Evolutionary conservation across 2,329 filamentous ascomycete genomes (phyloP).

Genomic region (Alternaria angustiovoidea): DNA sequence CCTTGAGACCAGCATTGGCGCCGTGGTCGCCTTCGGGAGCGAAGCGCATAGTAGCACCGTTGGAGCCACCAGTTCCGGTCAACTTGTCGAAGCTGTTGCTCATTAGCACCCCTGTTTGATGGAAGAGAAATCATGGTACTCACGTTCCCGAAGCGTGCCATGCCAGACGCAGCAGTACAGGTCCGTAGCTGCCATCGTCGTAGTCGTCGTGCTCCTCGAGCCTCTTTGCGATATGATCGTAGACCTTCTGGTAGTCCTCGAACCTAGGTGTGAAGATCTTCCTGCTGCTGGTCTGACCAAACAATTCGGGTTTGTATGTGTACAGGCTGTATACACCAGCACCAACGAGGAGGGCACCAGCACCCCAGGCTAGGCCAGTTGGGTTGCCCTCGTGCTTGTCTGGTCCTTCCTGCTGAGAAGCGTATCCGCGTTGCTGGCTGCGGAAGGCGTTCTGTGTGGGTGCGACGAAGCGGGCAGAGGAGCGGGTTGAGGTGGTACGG

Average conservation of each 20-base stretch:
- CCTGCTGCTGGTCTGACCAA: constrained; percentile 45
- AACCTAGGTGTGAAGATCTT: constrained; percentile 74
- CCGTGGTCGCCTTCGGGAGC: constrained; percentile 87
- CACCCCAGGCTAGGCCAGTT: constrained; percentile 50
- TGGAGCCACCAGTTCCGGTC: constrained; percentile 89
- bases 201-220: constrained; percentile 93
- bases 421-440: constrained; percentile 81
- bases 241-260: constrained; percentile 94
- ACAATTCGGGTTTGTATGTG: constrained; percentile 62
- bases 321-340: constrained; percentile 55
- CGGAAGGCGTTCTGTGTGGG: constrained; percentile 73
- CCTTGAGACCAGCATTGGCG: constrained; percentile 88
- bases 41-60: constrained; percentile 97
- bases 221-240: constrained; percentile 80
- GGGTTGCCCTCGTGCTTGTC: constrained; percentile 59
- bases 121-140: constrained; percentile 21
- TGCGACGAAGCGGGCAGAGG: constrained; percentile 62
- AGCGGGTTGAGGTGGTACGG: constrained; percentile 66
- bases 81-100: constrained; percentile 73
- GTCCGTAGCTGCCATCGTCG: constrained; percentile 95
- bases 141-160: constrained; percentile 92
- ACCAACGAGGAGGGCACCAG: constrained; percentile 38
- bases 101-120: constrained; percentile 19
- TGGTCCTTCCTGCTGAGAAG: constrained; percentile 60
- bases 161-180: constrained; percentile 86